Conservation (phyloP, 2,329 filamentous ascomycete genomes). For the Neobulgaria alba region DNA sequence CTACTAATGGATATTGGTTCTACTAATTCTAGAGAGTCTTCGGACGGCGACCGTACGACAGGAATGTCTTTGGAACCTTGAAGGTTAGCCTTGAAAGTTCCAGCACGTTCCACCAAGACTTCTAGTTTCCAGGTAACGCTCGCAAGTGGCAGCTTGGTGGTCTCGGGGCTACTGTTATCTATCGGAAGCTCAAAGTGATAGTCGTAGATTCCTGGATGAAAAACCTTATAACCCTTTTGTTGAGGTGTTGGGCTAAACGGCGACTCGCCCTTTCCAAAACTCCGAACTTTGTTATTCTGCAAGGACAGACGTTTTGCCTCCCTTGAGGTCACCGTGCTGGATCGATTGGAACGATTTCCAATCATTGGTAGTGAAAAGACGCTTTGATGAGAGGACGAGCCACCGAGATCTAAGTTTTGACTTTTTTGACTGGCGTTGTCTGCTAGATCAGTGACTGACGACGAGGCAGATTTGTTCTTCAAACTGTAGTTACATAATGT, state of each 20-base stretch:
- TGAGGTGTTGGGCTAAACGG: slow-evolving; percentile 43
- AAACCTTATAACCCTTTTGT: slow-evolving; percentile 63
- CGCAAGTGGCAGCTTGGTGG: slow-evolving; percentile 62
- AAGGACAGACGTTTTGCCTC: slow-evolving; percentile 51
- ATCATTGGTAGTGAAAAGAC: slow-evolving; percentile 20
- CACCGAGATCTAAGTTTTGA: slow-evolving; percentile 2
- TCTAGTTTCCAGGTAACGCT: slow-evolving; percentile 63
- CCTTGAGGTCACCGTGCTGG: slow-evolving; percentile 19
- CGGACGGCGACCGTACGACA: slow-evolving; percentile 59
- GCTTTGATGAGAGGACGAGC: not conserved
- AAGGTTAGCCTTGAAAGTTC: slow-evolving; percentile 62
- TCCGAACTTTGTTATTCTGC: slow-evolving; percentile 56
- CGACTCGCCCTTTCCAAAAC: slow-evolving; percentile 57
- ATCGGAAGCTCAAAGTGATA: slow-evolving; percentile 72
- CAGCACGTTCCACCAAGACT: slow-evolving; percentile 58
- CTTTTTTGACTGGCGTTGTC: slow-evolving; percentile 2
- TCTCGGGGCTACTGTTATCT: slow-evolving; percentile 67
- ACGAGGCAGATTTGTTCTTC: slow-evolving; percentile 22
- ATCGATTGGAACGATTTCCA: slow-evolving; percentile 19
- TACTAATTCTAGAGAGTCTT: slow-evolving; percentile 62
- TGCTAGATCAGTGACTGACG: slow-evolving; percentile 19
- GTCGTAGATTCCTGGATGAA: slow-evolving; percentile 37
- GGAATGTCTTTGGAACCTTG: slow-evolving; percentile 58
- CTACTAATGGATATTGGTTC: slow-evolving; percentile 69
- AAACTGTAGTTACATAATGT: slow-evolving; percentile 49